These are phyloP conservation scores for Ceriops tagal DNA, from an alignment of 345 rosid genomes.

Conservation along the genomic window DNA sequence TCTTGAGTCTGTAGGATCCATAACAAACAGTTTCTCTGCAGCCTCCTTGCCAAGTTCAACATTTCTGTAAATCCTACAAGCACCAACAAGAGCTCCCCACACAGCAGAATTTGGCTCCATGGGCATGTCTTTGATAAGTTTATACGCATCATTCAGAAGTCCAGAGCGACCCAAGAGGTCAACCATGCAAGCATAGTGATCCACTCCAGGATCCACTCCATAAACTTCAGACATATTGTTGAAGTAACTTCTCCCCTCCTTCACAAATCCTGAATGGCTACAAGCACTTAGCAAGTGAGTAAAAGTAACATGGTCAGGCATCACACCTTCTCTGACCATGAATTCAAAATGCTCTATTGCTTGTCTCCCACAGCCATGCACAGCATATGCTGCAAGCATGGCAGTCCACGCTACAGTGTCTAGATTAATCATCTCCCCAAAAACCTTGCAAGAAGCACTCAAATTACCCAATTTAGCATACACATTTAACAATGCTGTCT, in stretches of 20 bases:
- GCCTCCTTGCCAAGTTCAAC: constrained; percentile 48
- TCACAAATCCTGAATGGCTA: constrained; percentile 61
- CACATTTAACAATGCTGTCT: constrained; percentile 47
- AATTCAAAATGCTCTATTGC: constrained; percentile 51
- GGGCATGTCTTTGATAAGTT: constrained; percentile 54
- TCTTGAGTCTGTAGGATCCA: constrained; percentile 59
- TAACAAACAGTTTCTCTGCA: constrained; percentile 46
- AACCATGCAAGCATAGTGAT: constrained; percentile 74
- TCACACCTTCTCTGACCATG: constrained; percentile 43
- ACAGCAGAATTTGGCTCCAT: constrained; percentile 64
- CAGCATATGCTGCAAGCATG: constrained; percentile 64
- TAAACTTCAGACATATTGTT: constrained; percentile 40
- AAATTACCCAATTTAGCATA: constrained; percentile 58
- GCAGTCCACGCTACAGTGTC: constrained; percentile 80
- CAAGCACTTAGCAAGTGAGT: constrained; percentile 75
- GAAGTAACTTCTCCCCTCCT: constrained; percentile 58
- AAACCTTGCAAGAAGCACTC: constrained; percentile 38
- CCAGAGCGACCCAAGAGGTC: constrained; percentile 77
- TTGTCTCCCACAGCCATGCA: constrained; percentile 61
- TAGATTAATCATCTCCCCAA: constrained; percentile 41
- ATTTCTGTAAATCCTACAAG: constrained; percentile 53
- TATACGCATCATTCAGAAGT: constrained; percentile 46
- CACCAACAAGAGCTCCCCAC: constrained; percentile 81
- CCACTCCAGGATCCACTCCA: constrained; percentile 46
- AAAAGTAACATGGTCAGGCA: constrained; percentile 73